Conservation (phyloP, 192 early-diverging fungal species). For the Coemansia guatemalensis region DNA sequence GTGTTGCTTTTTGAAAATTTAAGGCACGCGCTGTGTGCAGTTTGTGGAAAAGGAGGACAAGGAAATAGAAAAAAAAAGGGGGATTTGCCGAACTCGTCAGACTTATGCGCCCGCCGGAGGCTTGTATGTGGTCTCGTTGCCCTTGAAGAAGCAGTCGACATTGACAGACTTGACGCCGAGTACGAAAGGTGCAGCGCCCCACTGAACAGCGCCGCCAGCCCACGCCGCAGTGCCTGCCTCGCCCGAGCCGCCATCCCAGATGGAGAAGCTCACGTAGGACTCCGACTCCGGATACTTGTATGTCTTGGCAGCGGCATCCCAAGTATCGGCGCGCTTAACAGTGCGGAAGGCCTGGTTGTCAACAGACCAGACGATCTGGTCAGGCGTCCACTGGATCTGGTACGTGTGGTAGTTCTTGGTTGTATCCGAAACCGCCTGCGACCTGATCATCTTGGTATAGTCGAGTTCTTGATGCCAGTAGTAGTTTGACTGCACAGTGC, state of each 20-base stretch:
- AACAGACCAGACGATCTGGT: constrained; percentile 55
- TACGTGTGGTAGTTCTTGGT: constrained; percentile 54
- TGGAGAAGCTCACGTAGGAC: constrained; percentile 57
- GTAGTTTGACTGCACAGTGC: constrained; percentile 62
- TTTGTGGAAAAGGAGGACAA: background rate
- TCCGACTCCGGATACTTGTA: constrained; percentile 58
- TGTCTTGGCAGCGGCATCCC: constrained; percentile 23
- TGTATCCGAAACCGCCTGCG: constrained; percentile 37
- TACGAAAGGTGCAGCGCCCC: constrained; percentile 52
- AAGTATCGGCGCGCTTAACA: constrained; percentile 49
- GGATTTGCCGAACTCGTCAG: background rate
- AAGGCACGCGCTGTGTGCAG: background rate
- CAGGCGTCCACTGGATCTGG: constrained; percentile 60
- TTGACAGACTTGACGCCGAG: constrained; percentile 55
- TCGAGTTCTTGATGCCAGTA: constrained; percentile 59
- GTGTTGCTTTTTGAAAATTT: background rate
- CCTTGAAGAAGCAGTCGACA: constrained; percentile 55
- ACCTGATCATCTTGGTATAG: constrained; percentile 56
- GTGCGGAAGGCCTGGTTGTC: constrained; percentile 55
- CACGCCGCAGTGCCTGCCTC: constrained; percentile 56
- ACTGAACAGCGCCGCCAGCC: constrained; percentile 66
- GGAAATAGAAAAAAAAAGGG: background rate
- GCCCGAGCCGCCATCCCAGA: constrained; percentile 67
- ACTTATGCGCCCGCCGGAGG: constrained; percentile 14
- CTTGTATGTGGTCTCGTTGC: constrained; percentile 56